Evolutionary conservation across 2,329 filamentous ascomycete species (phyloP).

Genomic region (Fusarium papillatum): DNA sequence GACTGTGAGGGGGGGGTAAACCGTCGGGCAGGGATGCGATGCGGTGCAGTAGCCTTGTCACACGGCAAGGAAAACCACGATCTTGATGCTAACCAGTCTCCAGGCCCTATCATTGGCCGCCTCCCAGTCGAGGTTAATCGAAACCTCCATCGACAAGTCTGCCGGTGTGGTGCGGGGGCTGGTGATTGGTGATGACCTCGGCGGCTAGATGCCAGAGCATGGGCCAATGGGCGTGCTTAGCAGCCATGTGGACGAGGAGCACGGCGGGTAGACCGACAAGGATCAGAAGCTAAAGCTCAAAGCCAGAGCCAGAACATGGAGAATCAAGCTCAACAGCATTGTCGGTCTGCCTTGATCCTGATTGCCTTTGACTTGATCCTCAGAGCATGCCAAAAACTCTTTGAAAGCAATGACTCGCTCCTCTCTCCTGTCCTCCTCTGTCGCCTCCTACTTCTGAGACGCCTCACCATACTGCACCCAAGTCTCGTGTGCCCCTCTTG

Average conservation of each 20-base stretch:
- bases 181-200: conserved; percentile 49
- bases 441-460: conserved; percentile 24
- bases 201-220: conserved; percentile 53
- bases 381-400: conserved; percentile 1
- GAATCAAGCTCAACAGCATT: conserved; percentile 20
- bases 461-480: not conserved
- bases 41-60: conserved; percentile 38
- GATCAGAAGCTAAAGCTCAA: conserved; percentile 8
- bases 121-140: conserved; percentile 10
- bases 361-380: not conserved
- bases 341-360: conserved; percentile 8
- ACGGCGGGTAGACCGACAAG: conserved; percentile 27
- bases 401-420: not conserved
- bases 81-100: conserved; percentile 29
- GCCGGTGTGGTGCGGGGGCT: conserved; percentile 34
- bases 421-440: not conserved
- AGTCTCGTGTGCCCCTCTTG: conserved; percentile 27
- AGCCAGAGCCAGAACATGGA: conserved; percentile 14
- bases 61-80: conserved; percentile 24
- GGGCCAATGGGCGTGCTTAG: conserved; percentile 51
- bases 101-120: conserved; percentile 28
- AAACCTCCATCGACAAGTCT: conserved; percentile 29
- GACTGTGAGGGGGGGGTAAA: not conserved
- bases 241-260: conserved; percentile 29
- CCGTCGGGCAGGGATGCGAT: conserved; percentile 24